These are phyloP conservation scores for Reutealis trisperma DNA, from an alignment of 345 rosid genomes.

Conservation along the genomic window DNA sequence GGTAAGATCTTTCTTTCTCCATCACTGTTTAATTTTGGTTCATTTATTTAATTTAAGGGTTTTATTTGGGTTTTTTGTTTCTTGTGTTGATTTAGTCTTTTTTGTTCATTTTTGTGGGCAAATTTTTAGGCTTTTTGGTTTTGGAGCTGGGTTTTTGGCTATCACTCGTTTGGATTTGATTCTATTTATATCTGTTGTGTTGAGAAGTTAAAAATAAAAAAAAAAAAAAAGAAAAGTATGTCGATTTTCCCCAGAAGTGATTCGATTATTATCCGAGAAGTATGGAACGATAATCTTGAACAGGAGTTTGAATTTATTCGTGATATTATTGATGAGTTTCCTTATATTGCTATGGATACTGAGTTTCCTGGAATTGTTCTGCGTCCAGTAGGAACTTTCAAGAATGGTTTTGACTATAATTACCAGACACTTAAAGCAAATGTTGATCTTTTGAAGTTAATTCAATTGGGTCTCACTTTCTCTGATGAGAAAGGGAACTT, in stretches of 20 bases:
- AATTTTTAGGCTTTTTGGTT: no score
- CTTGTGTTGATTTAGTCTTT: no score
- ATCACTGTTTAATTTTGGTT: no score
- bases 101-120: no score
- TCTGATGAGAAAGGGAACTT: conserved; percentile 70
- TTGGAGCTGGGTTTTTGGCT: no score
- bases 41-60: background rate
- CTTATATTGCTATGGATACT: conserved; percentile 73
- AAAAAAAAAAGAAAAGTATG: conserved; percentile 28
- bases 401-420: conserved; percentile 65
- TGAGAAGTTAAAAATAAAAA: no score
- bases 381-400: conserved; percentile 67
- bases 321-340: conserved; percentile 59
- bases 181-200: no score
- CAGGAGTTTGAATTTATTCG: conserved; percentile 76
- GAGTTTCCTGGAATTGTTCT: conserved; percentile 86
- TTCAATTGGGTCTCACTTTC: conserved; percentile 75
- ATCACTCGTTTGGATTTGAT: no score
- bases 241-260: conserved; percentile 56
- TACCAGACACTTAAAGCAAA: conserved; percentile 72
- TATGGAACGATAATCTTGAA: conserved; percentile 69
- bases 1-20: background rate
- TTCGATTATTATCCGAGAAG: conserved; percentile 68
- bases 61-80: background rate
- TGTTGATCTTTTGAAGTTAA: conserved; percentile 71